Percentiles rank a stretch among this genome's conserved stretches.
Evolutionary conservation across 371 early-diverging fungal genomes (phyloP).

Genomic region (Scutellospora calospora): DNA sequence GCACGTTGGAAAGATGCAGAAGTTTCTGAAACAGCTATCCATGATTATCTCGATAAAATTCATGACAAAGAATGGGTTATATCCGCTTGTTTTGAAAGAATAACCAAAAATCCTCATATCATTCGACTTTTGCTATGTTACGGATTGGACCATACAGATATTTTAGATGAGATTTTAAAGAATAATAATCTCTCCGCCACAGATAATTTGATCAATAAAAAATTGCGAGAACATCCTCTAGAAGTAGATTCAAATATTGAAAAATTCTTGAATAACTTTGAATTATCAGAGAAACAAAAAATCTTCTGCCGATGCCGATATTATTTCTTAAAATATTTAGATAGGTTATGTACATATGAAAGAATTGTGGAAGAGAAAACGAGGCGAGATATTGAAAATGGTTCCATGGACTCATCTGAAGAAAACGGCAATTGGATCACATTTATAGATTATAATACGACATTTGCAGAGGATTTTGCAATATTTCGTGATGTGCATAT

Average conservation of each 20-base stretch:
- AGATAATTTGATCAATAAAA: constrained; percentile 41
- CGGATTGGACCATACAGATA: constrained; percentile 62
- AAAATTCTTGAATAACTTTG: constrained; percentile 30
- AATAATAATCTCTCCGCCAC: constrained; percentile 45
- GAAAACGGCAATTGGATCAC: constrained; percentile 2
- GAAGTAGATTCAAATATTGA: constrained; percentile 36
- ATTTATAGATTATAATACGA: constrained; percentile 34
- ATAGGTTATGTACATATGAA: constrained; percentile 70
- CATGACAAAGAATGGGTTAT: constrained; percentile 74
- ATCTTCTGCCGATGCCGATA: constrained; percentile 60
- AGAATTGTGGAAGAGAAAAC: constrained; percentile 57
- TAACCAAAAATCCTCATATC: constrained; percentile 46
- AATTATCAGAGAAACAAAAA: constrained; percentile 48
- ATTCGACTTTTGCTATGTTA: constrained; percentile 60
- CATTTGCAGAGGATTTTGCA: constrained; percentile 56
- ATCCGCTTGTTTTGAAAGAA: constrained; percentile 57
- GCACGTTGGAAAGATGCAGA: constrained; percentile 64
- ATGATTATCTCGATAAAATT: constrained; percentile 62
- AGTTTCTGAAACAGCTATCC: constrained; percentile 54
- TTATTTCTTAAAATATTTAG: constrained; percentile 69
- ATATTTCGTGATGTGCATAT: constrained; percentile 75
- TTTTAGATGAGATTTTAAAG: constrained; percentile 55
- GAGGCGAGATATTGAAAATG: not conserved
- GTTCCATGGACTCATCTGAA: constrained; percentile 8
- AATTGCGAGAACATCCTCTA: constrained; percentile 46